phyloP scores from a whole-genome alignment of 495 filamentous ascomycete species.

The Daldinia decipiens region DNA sequence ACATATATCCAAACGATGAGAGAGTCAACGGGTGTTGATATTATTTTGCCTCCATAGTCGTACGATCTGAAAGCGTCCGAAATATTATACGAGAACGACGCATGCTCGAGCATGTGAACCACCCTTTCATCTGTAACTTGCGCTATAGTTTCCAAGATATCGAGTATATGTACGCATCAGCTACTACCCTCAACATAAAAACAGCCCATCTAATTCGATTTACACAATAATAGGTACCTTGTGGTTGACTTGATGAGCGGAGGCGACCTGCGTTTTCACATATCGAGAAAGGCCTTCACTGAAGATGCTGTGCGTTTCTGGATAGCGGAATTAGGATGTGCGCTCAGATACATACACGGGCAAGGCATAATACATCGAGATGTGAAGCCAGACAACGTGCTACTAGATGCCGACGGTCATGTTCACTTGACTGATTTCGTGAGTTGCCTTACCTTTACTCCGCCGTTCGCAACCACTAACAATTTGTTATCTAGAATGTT shows the following conservation, averaged over 20 bases:
- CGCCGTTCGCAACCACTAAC: conserved; percentile 14
- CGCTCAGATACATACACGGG: conserved; percentile 87
- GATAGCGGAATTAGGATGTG: conserved; percentile 94
- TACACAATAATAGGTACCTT: conserved; percentile 75
- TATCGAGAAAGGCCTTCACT: conserved; percentile 96
- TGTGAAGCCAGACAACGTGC: conserved; percentile 96
- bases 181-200: not conserved
- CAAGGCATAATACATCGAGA: conserved; percentile 96
- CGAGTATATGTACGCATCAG: conserved; percentile 86
- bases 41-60: conserved; percentile 65
- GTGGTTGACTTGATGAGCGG: conserved; percentile 99
- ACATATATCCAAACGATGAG: not conserved
- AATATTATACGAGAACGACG: conserved; percentile 97
- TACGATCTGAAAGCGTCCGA: conserved; percentile 94
- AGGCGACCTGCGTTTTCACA: conserved; percentile 96
- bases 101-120: conserved; percentile 98
- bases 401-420: conserved; percentile 93
- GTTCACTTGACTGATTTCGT: conserved; percentile 99
- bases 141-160: conserved; percentile 99
- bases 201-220: conserved; percentile 30
- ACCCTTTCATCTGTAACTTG: conserved; percentile 97
- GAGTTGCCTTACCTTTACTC: conserved; percentile 49
- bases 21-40: conserved; percentile 24
- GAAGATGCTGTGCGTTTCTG: conserved; percentile 97
- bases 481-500: conserved; percentile 75